Conservation (phyloP, 1,284 basidiomycete species). For the Sporisorium exsertum region DNA sequence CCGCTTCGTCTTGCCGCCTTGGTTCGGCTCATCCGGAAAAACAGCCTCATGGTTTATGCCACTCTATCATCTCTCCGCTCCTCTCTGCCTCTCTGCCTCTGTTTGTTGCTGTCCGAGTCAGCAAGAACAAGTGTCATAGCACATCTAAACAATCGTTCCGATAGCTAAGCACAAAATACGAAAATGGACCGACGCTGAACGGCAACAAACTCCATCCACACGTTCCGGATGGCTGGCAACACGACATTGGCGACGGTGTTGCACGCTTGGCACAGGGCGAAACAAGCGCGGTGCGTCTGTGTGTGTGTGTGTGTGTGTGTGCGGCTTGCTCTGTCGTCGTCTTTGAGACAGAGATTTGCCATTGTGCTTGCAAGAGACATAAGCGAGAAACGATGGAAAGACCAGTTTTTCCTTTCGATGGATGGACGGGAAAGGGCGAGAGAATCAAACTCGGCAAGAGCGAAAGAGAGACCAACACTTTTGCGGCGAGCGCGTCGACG, state of each 20-base stretch:
- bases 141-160: no score
- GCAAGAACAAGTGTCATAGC: no score
- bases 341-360: background rate
- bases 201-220: no score
- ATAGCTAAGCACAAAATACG: background rate
- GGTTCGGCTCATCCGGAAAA: background rate
- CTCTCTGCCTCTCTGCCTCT: background rate
- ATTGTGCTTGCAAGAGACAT: background rate
- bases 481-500: background rate
- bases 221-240: no score
- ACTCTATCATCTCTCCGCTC: background rate
- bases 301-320: no score
- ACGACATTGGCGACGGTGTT: background rate
- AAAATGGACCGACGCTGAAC: background rate
- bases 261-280: background rate
- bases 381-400: background rate
- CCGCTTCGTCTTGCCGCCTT: background rate
- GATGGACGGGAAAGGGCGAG: background rate
- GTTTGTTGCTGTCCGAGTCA: background rate
- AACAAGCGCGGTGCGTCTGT: background rate
- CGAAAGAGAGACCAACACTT: slow-evolving; percentile 1
- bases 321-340: background rate
- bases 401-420: background rate
- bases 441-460: background rate
- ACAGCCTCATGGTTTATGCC: background rate